phyloP scores from a whole-genome alignment of 805 yeast genomes.

The Metschnikowia orientalis region DNA sequence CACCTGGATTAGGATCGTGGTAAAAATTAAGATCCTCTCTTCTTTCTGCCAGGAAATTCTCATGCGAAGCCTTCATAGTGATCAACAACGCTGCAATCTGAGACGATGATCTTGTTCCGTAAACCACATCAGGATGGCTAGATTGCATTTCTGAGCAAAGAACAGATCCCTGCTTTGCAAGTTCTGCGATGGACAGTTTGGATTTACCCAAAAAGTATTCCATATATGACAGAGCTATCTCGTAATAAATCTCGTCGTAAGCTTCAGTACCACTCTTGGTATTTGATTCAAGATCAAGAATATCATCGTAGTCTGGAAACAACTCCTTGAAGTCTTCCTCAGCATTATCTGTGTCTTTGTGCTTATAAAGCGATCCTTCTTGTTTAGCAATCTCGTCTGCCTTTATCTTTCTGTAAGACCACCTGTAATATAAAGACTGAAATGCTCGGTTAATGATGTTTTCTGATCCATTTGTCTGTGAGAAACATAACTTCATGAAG shows the following conservation, averaged over 20 bases:
- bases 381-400: conserved; percentile 59
- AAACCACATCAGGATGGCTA: conserved; percentile 9
- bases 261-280: conserved; percentile 19
- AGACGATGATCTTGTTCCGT: conserved; percentile 20
- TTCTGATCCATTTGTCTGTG: conserved; percentile 22
- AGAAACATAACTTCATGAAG: conserved; percentile 42
- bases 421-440: conserved; percentile 65
- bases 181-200: conserved; percentile 6
- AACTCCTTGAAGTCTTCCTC: conserved; percentile 76
- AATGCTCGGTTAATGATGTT: conserved; percentile 43
- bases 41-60: conserved; percentile 15
- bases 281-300: conserved; percentile 30
- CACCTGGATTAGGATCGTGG: conserved; percentile 53
- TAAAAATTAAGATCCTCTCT: conserved; percentile 50
- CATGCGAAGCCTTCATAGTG: conserved; percentile 18
- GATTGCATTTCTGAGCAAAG: conserved; percentile 14
- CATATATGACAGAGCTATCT: conserved; percentile 48
- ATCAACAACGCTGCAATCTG: conserved; percentile 20
- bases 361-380: conserved; percentile 62
- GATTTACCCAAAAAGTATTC: conserved; percentile 30
- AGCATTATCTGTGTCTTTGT: conserved; percentile 58
- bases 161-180: conserved; percentile 13
- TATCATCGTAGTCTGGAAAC: conserved; percentile 86
- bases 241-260: conserved; percentile 44
- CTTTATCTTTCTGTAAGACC: conserved; percentile 72